Percentiles rank a stretch among this genome's conserved stretches.
Conservation (phyloP, 1,284 basidiomycete species). For the Golubevia pallescens region DNA sequence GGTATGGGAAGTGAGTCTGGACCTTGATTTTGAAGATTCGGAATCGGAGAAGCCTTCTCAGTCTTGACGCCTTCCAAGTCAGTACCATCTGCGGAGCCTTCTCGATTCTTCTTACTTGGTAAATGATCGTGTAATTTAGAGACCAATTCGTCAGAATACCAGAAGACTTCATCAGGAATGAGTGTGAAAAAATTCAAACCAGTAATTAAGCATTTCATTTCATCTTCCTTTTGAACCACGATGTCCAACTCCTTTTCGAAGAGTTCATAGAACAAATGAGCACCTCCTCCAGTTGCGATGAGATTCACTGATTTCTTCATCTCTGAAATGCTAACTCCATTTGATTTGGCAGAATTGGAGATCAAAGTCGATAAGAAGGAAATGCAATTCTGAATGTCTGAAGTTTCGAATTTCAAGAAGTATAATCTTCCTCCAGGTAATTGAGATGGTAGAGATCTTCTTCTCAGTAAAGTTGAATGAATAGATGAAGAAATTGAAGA, state of each 20-base stretch:
- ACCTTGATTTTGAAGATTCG: conserved; percentile 3
- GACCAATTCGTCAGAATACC: conserved; percentile 96
- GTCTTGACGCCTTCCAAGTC: too few relatives aligned
- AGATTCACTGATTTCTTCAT: conserved; percentile 95
- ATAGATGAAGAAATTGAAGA: conserved; percentile 26
- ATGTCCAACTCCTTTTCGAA: conserved; percentile 79
- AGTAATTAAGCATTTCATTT: conserved; percentile 98
- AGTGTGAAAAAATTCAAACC: conserved; percentile 95
- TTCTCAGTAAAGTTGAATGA: conserved; percentile 38
- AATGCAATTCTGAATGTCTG: conserved; percentile 83
- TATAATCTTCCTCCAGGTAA: conserved; percentile 89
- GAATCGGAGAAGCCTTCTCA: conserved; percentile 19
- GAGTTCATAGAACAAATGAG: conserved; percentile 88
- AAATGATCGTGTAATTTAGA: conserved; percentile 36
- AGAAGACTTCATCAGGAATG: conserved; percentile 97
- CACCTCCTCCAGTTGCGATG: conserved; percentile 96
- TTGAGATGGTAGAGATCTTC: conserved; percentile 46
- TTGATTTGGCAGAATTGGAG: conserved; percentile 81
- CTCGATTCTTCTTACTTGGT: conserved; percentile 16
- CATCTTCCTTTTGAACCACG: conserved; percentile 80
- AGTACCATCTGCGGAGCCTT: conserved; percentile 7
- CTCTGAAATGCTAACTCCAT: conserved; percentile 83
- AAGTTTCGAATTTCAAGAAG: conserved; percentile 96
- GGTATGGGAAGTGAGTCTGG: conserved; percentile 5
- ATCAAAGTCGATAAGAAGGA: conserved; percentile 88